A percentile compares a stretch with the other conserved stretches of the same genome.
These are phyloP conservation scores for Cardamine chenopodiifolia DNA, from an alignment of 345 rosid genomes.

Conservation along the genomic window DNA sequence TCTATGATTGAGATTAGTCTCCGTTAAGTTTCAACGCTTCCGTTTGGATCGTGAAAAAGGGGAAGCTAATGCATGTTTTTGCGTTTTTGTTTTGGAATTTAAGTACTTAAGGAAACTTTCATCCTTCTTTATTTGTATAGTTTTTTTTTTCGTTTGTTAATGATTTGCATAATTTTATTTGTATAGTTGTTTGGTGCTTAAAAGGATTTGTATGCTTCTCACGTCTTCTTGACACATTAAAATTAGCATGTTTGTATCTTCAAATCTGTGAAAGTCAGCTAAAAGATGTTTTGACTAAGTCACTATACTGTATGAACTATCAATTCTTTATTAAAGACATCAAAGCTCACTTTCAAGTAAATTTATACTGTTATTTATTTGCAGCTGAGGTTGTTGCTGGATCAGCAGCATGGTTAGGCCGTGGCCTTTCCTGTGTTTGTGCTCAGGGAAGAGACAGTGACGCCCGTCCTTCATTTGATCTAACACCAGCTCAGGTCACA, in stretches of 20 bases:
- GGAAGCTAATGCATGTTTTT: background rate
- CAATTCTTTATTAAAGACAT: constrained; percentile 24
- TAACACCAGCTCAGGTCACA: constrained; percentile 85
- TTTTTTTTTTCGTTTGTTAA: no score
- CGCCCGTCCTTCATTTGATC: constrained; percentile 89
- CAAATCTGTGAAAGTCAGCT: constrained; percentile 8
- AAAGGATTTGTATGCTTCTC: constrained; percentile 23
- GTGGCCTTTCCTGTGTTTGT: constrained; percentile 98
- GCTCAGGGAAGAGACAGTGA: constrained; percentile 90
- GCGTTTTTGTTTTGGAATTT: background rate
- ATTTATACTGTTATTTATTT: constrained; percentile 39
- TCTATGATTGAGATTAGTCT: constrained; percentile 8
- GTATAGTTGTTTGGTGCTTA: background rate
- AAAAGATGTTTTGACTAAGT: constrained; percentile 25
- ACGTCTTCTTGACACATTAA: constrained; percentile 14
- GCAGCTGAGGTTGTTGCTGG: constrained; percentile 99
- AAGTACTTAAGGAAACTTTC: background rate
- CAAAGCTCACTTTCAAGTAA: constrained; percentile 35
- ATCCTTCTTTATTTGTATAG: constrained; percentile 7
- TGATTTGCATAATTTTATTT: no score
- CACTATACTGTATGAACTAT: background rate
- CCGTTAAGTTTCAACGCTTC: constrained; percentile 3
- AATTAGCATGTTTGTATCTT: background rate
- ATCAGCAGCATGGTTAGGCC: constrained; percentile 97
- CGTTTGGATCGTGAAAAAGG: background rate